Percentiles rank a stretch among this genome's conserved stretches.
phyloP scores from a whole-genome alignment of 805 yeast genomes.

The Cyberlindnera lachancei region DNA sequence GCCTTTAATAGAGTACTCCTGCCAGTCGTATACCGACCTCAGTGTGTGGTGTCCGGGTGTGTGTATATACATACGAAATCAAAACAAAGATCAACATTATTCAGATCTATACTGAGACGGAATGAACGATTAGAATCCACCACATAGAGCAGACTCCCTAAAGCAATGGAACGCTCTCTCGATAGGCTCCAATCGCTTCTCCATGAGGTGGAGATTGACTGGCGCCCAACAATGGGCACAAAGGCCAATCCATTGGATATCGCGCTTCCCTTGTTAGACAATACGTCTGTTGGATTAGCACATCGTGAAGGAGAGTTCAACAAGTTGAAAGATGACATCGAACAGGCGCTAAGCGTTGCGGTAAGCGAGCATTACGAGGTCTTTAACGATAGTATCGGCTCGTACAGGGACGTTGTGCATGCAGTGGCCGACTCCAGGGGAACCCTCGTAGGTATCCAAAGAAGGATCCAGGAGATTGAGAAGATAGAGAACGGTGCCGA shows the following conservation, averaged over 20 bases:
- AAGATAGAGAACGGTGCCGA: neutral
- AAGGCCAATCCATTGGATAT: conserved; percentile 77
- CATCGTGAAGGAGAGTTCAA: conserved; percentile 62
- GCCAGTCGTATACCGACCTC: no score
- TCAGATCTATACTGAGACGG: no score
- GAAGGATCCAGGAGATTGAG: conserved; percentile 9
- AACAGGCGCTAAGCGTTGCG: conserved; percentile 51
- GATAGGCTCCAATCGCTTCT: conserved; percentile 14
- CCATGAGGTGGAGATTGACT: conserved; percentile 32
- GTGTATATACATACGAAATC: no score
- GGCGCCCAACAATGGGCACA: conserved; percentile 42
- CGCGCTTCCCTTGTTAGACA: conserved; percentile 77
- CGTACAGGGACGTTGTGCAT: conserved; percentile 65
- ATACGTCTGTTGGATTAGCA: conserved; percentile 87
- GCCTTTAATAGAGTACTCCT: no score
- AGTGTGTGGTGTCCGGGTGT: no score
- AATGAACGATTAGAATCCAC: no score
- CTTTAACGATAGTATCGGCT: conserved; percentile 79
- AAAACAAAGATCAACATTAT: no score
- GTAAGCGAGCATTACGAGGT: conserved; percentile 80
- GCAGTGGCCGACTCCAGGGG: conserved; percentile 60
- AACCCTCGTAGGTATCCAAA: conserved; percentile 40
- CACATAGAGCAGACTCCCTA: no score
- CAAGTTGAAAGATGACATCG: conserved; percentile 48
- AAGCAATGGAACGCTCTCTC: conserved; percentile 12